phyloP scores from a whole-genome alignment of 2,329 filamentous ascomycete genomes.

The Sclerotinia subarctica region DNA sequence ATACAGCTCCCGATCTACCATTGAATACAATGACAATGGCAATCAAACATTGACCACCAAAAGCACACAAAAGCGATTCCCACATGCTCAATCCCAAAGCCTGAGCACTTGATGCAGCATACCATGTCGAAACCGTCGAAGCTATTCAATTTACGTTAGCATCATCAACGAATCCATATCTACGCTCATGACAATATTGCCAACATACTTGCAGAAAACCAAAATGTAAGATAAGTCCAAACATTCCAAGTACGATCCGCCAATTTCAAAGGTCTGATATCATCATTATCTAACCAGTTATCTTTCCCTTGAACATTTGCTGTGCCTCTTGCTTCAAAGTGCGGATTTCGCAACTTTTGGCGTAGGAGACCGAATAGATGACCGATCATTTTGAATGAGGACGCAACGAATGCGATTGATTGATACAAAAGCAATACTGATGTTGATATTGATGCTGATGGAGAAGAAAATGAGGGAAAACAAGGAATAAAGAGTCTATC shows the following conservation, averaged over 20 bases:
- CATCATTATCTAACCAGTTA: constrained; percentile 43
- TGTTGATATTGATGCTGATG: background rate
- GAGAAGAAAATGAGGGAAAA: background rate
- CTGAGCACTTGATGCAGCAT: constrained; percentile 42
- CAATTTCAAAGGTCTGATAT: constrained; percentile 42
- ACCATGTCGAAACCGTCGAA: constrained; percentile 42
- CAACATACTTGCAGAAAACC: constrained; percentile 19
- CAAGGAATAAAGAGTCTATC: background rate
- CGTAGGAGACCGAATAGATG: background rate
- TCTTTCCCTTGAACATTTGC: constrained; percentile 35
- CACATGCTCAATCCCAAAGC: constrained; percentile 48
- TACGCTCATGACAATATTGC: background rate
- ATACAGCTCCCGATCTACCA: constrained; percentile 44
- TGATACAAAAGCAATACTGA: background rate
- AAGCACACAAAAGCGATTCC: constrained; percentile 45
- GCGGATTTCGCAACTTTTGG: constrained; percentile 23
- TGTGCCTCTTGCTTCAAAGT: constrained; percentile 25
- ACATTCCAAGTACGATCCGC: constrained; percentile 44
- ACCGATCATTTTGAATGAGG: background rate
- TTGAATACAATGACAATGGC: constrained; percentile 44
- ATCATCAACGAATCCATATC: background rate
- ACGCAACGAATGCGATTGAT: background rate
- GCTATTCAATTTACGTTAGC: constrained; percentile 22
- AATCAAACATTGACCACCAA: constrained; percentile 44
- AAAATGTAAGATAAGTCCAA: constrained; percentile 40